A percentile compares a stretch with the other conserved stretches of the same genome.
phyloP scores from a whole-genome alignment of 2,329 filamentous ascomycete species.

The Nothophoma quercina region DNA sequence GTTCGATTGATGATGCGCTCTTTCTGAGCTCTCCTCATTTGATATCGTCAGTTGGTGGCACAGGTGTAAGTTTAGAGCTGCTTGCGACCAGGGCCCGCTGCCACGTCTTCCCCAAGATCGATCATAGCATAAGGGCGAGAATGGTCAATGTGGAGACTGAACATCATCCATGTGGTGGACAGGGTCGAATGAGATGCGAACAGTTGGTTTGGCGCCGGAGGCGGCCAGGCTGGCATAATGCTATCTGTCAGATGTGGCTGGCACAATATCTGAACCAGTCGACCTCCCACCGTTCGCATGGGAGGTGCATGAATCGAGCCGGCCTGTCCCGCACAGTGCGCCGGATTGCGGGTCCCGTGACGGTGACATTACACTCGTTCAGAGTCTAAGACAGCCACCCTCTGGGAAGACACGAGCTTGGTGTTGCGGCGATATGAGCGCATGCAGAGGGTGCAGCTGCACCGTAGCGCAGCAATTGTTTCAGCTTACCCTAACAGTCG shows the following conservation, averaged over 20 bases:
- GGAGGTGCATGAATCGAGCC: constrained; percentile 32
- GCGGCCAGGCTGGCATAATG: constrained; percentile 27
- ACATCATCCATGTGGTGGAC: constrained; percentile 16
- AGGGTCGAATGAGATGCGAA: constrained; percentile 44
- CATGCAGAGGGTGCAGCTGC: constrained; percentile 22
- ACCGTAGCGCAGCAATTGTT: constrained; percentile 33
- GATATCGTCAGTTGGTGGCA: constrained; percentile 40
- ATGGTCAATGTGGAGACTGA: constrained; percentile 12
- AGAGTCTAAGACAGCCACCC: constrained; percentile 4
- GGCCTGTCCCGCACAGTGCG: constrained; percentile 29
- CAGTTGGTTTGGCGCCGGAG: constrained; percentile 46
- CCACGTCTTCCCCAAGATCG: constrained; percentile 35
- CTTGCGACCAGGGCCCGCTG: constrained; percentile 21
- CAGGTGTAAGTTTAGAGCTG: constrained; percentile 29
- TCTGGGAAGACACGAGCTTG: constrained; percentile 14
- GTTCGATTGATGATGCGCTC: constrained; percentile 26
- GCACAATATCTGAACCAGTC: constrained; percentile 17
- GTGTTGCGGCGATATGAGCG: constrained; percentile 25
- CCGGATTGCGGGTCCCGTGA: constrained; percentile 39
- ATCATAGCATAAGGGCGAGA: constrained; percentile 11
- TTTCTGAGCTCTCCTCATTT: constrained; percentile 24
- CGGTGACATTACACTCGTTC: constrained; percentile 17
- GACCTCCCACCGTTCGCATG: constrained; percentile 43
- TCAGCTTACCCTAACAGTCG: constrained; percentile 37
- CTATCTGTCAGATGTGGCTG: constrained; percentile 36